These are phyloP conservation scores for Mycosphaerella arachidis DNA, from an alignment of 2,329 filamentous ascomycete genomes.

Conservation along the genomic window DNA sequence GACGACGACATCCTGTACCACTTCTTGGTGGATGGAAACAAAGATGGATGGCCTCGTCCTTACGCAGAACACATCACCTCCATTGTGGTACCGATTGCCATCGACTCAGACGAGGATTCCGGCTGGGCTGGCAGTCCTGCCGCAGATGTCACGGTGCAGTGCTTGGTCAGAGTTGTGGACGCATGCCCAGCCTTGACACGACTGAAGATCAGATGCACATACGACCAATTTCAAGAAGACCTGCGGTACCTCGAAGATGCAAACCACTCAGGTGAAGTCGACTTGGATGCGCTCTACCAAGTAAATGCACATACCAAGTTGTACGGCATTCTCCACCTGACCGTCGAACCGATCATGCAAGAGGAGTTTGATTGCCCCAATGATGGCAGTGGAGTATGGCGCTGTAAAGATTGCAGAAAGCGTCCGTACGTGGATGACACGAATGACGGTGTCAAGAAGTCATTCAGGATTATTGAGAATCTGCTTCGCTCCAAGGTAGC, in stretches of 20 bases:
- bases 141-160: neutral
- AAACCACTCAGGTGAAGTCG: neutral
- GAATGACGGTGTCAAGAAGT: neutral
- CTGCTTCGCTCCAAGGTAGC: neutral
- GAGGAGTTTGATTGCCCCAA: neutral
- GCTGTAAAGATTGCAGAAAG: neutral
- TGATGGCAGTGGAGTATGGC: no score
- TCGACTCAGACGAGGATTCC: neutral
- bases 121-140: neutral
- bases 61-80: neutral
- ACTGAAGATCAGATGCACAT: neutral
- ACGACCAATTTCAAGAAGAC: neutral
- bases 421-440: neutral
- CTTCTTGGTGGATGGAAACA: neutral
- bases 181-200: neutral
- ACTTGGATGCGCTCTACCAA: neutral
- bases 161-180: neutral
- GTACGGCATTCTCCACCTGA: neutral
- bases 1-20: neutral
- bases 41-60: neutral
- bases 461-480: neutral
- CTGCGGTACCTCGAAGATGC: neutral
- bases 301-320: neutral
- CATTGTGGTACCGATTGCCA: neutral
- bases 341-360: neutral